Base-by-base conservation (phyloP, 208 protist species). In the Lotmaria passim region DNA sequence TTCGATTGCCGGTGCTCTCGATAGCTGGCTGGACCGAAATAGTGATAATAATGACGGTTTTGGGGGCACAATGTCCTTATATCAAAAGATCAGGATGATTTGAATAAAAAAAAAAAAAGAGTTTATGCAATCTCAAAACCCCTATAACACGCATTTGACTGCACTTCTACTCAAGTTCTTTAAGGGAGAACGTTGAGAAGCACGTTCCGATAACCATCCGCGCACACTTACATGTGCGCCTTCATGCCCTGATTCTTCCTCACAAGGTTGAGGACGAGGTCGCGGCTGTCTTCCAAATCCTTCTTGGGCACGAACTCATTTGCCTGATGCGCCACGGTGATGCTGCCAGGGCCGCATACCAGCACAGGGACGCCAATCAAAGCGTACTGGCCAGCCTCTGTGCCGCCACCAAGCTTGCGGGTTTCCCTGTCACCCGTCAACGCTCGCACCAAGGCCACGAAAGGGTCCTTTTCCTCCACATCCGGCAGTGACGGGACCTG, bases 291-390 rank as follows among this genome's bases (percentile, higher is more conserved):
- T 38, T 77, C 63, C 15, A 89, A 75, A 23, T 93, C 67, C 39
- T 81, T 69, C 30, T 74, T 55, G 0, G 76, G 62, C 14, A 87
- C 77, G 65, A 88, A 90, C 57, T 93, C 79, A 55, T 90, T 86
- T 0, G 82, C 62, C 52, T 85, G 62, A 39, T 88, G 82, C 24
- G 82, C 83, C 21, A 87, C 75, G 30, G 65, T 56, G 48, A 87
- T 79, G 58, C 71, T 71, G 5, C 79, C 83, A 24, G 77, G 81
- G 8, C 83, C 84, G 66, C 77, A 90, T 10, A 88, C 62, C 23
- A 86, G 34, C 7, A 86, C 78, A 15, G 78, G 75, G 15, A 88
- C 77, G 28, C 78, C 72, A 57, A 93, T 81, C n/a, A 81, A 58
- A 19, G 73, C 39, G 56, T 85, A 90, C 38, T 87, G 79, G 17